Evolutionary conservation across 768 basidiomycete species (phyloP), one percentile per base, ranked within the genome.

Genomic region (Mycena albidolilacea): DNA sequence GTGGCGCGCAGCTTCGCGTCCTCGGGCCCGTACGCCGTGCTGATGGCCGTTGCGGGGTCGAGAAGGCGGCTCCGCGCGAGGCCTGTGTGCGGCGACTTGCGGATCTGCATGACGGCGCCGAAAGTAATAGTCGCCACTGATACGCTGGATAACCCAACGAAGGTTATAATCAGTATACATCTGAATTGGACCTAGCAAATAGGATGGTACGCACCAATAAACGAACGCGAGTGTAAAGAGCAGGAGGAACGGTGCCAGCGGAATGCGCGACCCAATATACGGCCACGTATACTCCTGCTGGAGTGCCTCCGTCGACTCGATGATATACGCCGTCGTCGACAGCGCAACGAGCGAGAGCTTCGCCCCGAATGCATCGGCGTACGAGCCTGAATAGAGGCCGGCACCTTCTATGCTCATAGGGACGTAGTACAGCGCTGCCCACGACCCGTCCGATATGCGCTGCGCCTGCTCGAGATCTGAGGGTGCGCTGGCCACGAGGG

Each of bases 21-120:
- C 6, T 50, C 58, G 1, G 70, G 64, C 5, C 70, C 70, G 15
- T 71, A 71, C 19, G 64, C 70, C 3, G 57, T 37, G 58, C 70
- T 46, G 37, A 71, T 61, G 7, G n/a, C 65, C 7, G 71, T 67
- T 0, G 60, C 38, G 19, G 71, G 65, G 19, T 72, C 65, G 30
- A 63, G 5, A 19, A 72, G 71, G 5, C 64, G 30, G 46, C 64
- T 67, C 0, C 41, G 30, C 9, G 65, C 71, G 7, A 67, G 38
- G 1, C 44, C 7, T 3, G 65, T 37, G 14, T 55, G 15, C 10
- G 59, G 59, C 3, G 50, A 67, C 14, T 54, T 62, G 50, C 39
- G 38, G 1, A 21, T 35, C 60, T 61, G 41, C 30, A 54, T 1
- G 9, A 57, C 57, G 30, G 71, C 71, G 2, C 15, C 0, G 39